Evolutionary conservation across 2,329 filamentous ascomycete species (phyloP), one percentile per base, ranked within the genome.

Genomic region (Penicillium sp.): DNA sequence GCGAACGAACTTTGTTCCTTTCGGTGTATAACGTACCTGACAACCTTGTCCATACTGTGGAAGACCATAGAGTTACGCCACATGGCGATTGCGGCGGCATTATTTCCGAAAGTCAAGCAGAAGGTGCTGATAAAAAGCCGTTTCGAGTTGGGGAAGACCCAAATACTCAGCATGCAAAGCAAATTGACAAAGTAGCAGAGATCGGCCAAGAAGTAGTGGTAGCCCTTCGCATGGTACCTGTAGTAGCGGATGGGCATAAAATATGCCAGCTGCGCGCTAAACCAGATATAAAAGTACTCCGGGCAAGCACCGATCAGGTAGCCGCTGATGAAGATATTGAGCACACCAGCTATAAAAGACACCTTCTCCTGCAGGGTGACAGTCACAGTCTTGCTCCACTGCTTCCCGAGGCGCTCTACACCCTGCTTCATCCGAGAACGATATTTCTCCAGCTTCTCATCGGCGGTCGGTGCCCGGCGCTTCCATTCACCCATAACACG

Each of bases 31-130:
- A 57, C 72, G 58, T 70, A 82, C 66, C 88, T 93, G 12, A 90
- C 94, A 53, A 97, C 89, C 71, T 98, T 98, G 77, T 98, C 93
- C 71, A 98, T 83, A 65, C 88, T 95, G 75, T 98, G 93, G 69
- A 98, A 98, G 41, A 98, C 93, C 64, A 98, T 80, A 29, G 90
- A 96, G 69, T 98, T 98, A 56, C 93, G 83, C 93, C 93, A 98
- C 90, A 98, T 93, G 65, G 93, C 89, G 67, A 98, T 97, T 12
- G 93, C 93, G 41, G 96, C 83, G 19, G 93, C 93, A 65, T 98
- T 98, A 71, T 98, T 98, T 55, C 93, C 93, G 64, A 88, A 94
- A 9, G 90, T 87, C 31, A 98, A 76, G 63, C 93, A 97, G 69
- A 90, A 98, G 1, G 88, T 85, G 58, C 88, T 84, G 57, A 94